Base-by-base conservation (phyloP, 192 early-diverging fungal species). In the Umbelopsis vinacea region DNA sequence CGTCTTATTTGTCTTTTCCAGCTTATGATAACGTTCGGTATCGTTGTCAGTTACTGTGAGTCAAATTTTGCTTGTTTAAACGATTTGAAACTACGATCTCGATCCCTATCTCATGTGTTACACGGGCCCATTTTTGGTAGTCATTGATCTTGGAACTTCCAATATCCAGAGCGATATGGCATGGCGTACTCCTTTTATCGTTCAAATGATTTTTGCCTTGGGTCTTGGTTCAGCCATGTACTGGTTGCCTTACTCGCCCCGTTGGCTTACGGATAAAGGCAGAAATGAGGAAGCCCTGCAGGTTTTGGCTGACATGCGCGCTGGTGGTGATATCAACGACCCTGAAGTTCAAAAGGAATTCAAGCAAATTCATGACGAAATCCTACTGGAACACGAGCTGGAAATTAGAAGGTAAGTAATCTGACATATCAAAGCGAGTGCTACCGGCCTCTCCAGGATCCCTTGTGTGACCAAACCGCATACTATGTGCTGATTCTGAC, bases 21-120 rank as follows among this genome's bases (percentile, higher is more conserved):
- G 71, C 88, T 93, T 74, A 92, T 94, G 73, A 94, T 95, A 75
- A 95, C 94, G 68, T 89, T 95, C 84, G 96, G 92, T 37, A 87
- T 88, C 66, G 80, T 88, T 35, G 84, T 90, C 14, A 84, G 87
- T 47, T 92, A 88, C 73, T 85, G 77, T 72, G 47, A 88, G n/a
- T 76, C 77, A 10, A 22, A 23, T 54, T 21, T 24, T 12, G 12
- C 26, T 54, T 5, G 17, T 14, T 37, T 63, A 4, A 11, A 37
- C n/a, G 6, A 57, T 57, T 14, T 29, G 22, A 24, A 43, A 40
- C 24, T 12, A 8, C 17, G 29, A 22, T 33, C 21, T 46, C 14
- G 38, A 45, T 45, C 46, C 40, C 29, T 24, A 19, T 43, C 46
- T 40, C 23, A 46, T 47, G 40, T 40, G 40, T 29, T 12, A 63